A percentile compares a stretch with the other conserved stretches of the same genome.
These are phyloP conservation scores for Inosperma sp. DNA, from an alignment of 768 basidiomycete species.

Conservation along the genomic window DNA sequence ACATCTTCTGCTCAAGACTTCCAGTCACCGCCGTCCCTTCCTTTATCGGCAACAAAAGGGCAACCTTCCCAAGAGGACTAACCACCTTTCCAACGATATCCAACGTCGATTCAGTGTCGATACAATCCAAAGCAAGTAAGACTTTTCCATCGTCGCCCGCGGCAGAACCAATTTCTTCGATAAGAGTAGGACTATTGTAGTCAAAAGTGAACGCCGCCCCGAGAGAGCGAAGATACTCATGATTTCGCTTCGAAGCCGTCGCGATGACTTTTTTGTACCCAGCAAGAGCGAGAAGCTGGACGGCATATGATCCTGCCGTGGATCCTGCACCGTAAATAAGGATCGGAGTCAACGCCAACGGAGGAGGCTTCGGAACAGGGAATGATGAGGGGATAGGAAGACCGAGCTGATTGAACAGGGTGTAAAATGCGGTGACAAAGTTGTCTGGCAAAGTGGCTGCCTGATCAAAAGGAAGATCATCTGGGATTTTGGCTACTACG, in stretches of 20 bases:
- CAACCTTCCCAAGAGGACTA: constrained; percentile 35
- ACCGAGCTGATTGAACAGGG: constrained; percentile 36
- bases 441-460: constrained; percentile 39
- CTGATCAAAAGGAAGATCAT: constrained; percentile 32
- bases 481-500: constrained; percentile 41
- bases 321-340: constrained; percentile 45
- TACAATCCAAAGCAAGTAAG: constrained; percentile 34
- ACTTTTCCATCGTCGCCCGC: constrained; percentile 33
- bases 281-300: constrained; percentile 38
- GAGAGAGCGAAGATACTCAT: constrained; percentile 35
- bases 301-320: constrained; percentile 34
- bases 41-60: constrained; percentile 46
- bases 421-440: constrained; percentile 39
- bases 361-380: constrained; percentile 27
- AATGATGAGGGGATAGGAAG: constrained; percentile 33
- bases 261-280: constrained; percentile 41
- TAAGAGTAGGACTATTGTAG: constrained; percentile 35
- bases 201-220: constrained; percentile 41
- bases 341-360: constrained; percentile 31
- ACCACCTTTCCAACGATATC: constrained; percentile 34
- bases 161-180: constrained; percentile 31
- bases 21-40: constrained; percentile 35
- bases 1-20: constrained; percentile 27
- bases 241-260: constrained; percentile 38
- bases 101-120: constrained; percentile 36